Evolutionary conservation across 495 filamentous ascomycete genomes (phyloP).

Genomic region (Apodospora peruviana): DNA sequence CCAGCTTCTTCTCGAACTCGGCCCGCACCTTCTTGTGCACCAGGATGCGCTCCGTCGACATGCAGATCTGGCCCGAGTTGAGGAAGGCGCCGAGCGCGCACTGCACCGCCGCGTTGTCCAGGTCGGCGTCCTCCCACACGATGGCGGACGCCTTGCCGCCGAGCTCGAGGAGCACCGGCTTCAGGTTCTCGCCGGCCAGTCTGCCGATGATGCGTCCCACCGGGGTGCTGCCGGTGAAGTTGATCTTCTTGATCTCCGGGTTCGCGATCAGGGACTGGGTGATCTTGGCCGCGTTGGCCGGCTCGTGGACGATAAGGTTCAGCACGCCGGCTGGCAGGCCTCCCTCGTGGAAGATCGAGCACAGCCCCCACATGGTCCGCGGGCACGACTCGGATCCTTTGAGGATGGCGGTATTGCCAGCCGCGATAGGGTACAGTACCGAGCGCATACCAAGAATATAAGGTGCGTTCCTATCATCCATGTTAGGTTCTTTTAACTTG

Average conservation of each 20-base stretch:
- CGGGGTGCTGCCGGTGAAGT: conserved; percentile 60
- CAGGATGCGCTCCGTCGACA: conserved; percentile 84
- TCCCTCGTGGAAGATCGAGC: conserved; percentile 64
- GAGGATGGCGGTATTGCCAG: conserved; percentile 59
- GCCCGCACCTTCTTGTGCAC: conserved; percentile 65
- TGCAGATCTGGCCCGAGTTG: conserved; percentile 78
- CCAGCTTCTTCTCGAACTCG: conserved; percentile 59
- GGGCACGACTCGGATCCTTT: conserved; percentile 68
- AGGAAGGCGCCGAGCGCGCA: conserved; percentile 50
- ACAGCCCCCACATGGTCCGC: conserved; percentile 66
- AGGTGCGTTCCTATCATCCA: conserved; percentile 78
- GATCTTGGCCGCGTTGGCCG: conserved; percentile 47
- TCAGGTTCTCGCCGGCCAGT: conserved; percentile 56
- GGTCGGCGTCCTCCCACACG: conserved; percentile 60
- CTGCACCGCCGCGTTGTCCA: conserved; percentile 49
- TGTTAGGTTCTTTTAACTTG: too few relatives aligned
- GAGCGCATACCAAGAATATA: conserved; percentile 65
- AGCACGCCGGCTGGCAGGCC: conserved; percentile 59
- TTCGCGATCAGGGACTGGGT: conserved; percentile 52
- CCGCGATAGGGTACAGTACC: conserved; percentile 69
- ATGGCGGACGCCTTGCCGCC: conserved; percentile 64
- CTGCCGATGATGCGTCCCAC: conserved; percentile 55
- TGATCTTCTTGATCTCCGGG: conserved; percentile 54
- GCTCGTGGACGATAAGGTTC: conserved; percentile 51
- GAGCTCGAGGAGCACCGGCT: conserved; percentile 64